phyloP scores from a whole-genome alignment of 495 filamentous ascomycete genomes.

The Ascobolus immersus region DNA sequence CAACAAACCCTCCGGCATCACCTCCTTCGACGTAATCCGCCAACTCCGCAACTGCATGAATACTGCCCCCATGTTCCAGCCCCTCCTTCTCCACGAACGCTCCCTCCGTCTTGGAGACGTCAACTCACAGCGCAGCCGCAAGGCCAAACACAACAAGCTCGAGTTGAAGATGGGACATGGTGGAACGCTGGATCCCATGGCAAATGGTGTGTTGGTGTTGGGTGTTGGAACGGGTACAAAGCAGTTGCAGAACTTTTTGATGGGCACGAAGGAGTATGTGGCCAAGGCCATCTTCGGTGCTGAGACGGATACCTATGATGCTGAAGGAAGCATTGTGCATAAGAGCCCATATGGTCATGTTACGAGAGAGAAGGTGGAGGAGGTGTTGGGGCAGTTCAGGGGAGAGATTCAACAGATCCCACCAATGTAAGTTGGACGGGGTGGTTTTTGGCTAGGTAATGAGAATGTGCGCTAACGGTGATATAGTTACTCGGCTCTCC shows the following conservation, averaged over 20 bases:
- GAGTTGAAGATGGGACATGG: conserved; percentile 91
- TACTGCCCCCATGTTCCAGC: conserved; percentile 47
- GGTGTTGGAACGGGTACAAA: conserved; percentile 82
- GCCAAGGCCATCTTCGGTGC: conserved; percentile 70
- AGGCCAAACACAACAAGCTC: conserved; percentile 24
- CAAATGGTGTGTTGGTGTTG: conserved; percentile 70
- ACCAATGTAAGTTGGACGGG: conserved; percentile 32
- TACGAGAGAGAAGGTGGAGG: conserved; percentile 50
- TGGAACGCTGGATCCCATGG: conserved; percentile 81
- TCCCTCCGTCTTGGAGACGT: conserved; percentile 25
- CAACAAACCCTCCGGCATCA: conserved; percentile 67
- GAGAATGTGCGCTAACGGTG: too few species aligned
- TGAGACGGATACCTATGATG: conserved; percentile 79
- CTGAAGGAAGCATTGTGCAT: conserved; percentile 52
- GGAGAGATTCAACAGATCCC: conserved; percentile 80
- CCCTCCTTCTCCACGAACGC: conserved; percentile 39
- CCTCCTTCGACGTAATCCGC: conserved; percentile 70
- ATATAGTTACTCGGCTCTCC: conserved; percentile 48
- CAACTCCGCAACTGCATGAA: conserved; percentile 60
- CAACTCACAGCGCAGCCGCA: conserved; percentile 27
- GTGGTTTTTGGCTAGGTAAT: too few species aligned
- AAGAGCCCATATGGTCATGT: conserved; percentile 49
- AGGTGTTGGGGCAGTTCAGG: conserved; percentile 46
- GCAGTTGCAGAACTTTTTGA: conserved; percentile 43
- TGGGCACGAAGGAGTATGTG: conserved; percentile 82